Conservation (phyloP, 495 filamentous ascomycete genomes). For the Hyaloscypha bicolor region DNA sequence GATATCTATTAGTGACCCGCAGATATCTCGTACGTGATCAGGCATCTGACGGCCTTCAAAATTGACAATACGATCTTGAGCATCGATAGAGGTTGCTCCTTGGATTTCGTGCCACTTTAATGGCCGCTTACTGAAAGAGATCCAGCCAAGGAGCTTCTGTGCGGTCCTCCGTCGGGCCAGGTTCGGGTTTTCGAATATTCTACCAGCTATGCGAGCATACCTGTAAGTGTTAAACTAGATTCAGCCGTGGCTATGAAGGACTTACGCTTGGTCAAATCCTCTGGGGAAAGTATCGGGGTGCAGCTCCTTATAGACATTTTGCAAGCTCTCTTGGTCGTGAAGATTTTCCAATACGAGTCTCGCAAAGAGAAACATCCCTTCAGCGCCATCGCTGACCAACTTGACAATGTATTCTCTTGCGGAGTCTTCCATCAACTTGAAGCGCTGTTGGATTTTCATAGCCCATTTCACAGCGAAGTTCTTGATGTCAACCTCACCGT, state of each 20-base stretch:
- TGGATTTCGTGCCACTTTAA: slow-evolving; percentile 52
- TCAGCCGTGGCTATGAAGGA: background rate
- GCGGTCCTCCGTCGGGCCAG: slow-evolving; percentile 34
- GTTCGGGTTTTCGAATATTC: slow-evolving; percentile 35
- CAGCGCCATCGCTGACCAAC: slow-evolving; percentile 29
- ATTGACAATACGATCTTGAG: slow-evolving; percentile 26
- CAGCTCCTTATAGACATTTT: slow-evolving; percentile 39
- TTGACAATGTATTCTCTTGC: slow-evolving; percentile 25
- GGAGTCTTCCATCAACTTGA: slow-evolving; percentile 7
- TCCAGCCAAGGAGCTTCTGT: slow-evolving; percentile 43
- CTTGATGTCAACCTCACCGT: background rate
- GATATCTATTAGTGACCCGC: slow-evolving; percentile 48
- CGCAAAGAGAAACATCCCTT: slow-evolving; percentile 53
- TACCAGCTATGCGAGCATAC: slow-evolving; percentile 43
- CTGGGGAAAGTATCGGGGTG: slow-evolving; percentile 36
- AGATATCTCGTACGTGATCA: slow-evolving; percentile 41
- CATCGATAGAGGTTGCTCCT: slow-evolving; percentile 41
- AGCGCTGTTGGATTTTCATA: background rate
- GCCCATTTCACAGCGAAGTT: background rate
- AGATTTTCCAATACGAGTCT: slow-evolving; percentile 47
- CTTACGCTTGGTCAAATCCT: slow-evolving; percentile 44
- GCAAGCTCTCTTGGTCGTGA: slow-evolving; percentile 34
- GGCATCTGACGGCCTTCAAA: slow-evolving; percentile 36
- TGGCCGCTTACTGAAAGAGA: slow-evolving; percentile 46
- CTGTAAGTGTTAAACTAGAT: slow-evolving; percentile 28